Percentiles rank a stretch among this genome's conserved stretches.
phyloP scores from a whole-genome alignment of 306 rosid species.

The Phaseolus lunatus region DNA sequence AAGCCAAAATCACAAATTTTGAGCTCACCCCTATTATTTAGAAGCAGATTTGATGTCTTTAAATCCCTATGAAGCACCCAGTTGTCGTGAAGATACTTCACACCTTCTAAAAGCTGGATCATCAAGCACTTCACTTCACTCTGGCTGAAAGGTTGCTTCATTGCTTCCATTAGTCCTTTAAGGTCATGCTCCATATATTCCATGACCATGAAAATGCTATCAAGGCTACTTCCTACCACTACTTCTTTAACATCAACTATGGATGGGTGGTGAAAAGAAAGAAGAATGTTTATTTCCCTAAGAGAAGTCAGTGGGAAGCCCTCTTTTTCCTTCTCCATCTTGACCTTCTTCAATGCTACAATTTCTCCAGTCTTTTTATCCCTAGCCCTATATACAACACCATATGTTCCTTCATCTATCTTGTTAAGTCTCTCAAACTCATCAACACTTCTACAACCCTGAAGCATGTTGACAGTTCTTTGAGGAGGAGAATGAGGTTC shows the following conservation, averaged over 20 bases:
- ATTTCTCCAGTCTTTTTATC: conserved; percentile 91
- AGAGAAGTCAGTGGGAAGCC: conserved; percentile 98
- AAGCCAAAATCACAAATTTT: conserved; percentile 98
- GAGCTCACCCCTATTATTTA: conserved; percentile 95
- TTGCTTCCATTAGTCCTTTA: conserved; percentile 95
- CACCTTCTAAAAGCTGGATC: conserved; percentile 94
- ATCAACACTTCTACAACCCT: conserved; percentile 99
- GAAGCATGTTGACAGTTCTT: conserved; percentile 92
- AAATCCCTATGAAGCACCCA: conserved; percentile 99
- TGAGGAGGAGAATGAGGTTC: conserved; percentile 71
- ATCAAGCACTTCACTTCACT: conserved; percentile 99
- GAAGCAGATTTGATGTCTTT: conserved; percentile 90
- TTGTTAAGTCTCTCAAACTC: conserved; percentile 98
- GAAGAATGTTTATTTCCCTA: conserved; percentile 99
- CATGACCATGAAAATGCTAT: conserved; percentile 99
- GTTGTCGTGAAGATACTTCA: conserved; percentile 98
- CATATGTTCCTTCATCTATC: conserved; percentile 98
- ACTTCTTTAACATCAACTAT: conserved; percentile 99
- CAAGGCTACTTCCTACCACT: conserved; percentile 97
- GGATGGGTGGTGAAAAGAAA: conserved; percentile 93
- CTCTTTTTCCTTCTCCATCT: conserved; percentile 99
- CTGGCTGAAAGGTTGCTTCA: conserved; percentile 97
- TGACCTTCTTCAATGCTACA: conserved; percentile 98
- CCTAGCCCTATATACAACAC: conserved; percentile 96
- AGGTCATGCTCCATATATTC: conserved; percentile 99